phyloP scores from a whole-genome alignment of 805 yeast genomes.

The Saitoella complicata region DNA sequence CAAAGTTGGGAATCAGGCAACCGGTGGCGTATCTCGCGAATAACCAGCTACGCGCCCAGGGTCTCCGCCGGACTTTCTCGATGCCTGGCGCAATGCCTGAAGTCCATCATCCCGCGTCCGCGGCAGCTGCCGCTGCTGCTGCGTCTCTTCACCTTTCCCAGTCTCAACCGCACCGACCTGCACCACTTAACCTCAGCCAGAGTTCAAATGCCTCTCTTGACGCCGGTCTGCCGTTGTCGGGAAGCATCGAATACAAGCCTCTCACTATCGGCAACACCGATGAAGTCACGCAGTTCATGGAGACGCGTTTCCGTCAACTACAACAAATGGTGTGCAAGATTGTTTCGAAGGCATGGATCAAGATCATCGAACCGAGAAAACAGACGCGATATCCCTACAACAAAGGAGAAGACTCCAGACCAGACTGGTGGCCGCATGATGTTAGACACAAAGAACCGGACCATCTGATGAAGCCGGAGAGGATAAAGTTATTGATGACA shows the following conservation, averaged over 20 bases:
- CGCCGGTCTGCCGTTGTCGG: too few relatives aligned
- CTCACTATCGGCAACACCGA: slow-evolving; percentile 4
- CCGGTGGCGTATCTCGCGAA: too few relatives aligned
- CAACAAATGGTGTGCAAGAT: slow-evolving; percentile 43
- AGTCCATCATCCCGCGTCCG: too few relatives aligned
- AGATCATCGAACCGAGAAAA: slow-evolving; percentile 46
- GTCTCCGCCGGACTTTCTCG: too few relatives aligned
- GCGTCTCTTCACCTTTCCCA: too few relatives aligned
- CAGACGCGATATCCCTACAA: slow-evolving; percentile 51
- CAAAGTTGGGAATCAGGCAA: too few relatives aligned
- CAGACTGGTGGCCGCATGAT: slow-evolving; percentile 54
- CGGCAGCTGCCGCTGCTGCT: too few relatives aligned
- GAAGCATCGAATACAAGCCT: slow-evolving; percentile 3
- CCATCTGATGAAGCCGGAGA: slow-evolving; percentile 43
- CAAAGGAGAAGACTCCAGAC: slow-evolving; percentile 31
- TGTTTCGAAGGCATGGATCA: slow-evolving; percentile 54
- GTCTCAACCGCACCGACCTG: too few relatives aligned
- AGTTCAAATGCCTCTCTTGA: too few relatives aligned
- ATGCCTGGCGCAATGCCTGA: too few relatives aligned
- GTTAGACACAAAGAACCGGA: slow-evolving; percentile 59
- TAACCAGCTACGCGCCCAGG: too few relatives aligned
- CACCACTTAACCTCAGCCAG: too few relatives aligned
- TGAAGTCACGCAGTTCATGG: slow-evolving; percentile 6
- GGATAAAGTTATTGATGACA: slow-evolving; percentile 33
- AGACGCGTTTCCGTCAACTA: slow-evolving; percentile 15